phyloP scores from a whole-genome alignment of 1,284 basidiomycete species.

The Cryptococcus jaspeensis region DNA sequence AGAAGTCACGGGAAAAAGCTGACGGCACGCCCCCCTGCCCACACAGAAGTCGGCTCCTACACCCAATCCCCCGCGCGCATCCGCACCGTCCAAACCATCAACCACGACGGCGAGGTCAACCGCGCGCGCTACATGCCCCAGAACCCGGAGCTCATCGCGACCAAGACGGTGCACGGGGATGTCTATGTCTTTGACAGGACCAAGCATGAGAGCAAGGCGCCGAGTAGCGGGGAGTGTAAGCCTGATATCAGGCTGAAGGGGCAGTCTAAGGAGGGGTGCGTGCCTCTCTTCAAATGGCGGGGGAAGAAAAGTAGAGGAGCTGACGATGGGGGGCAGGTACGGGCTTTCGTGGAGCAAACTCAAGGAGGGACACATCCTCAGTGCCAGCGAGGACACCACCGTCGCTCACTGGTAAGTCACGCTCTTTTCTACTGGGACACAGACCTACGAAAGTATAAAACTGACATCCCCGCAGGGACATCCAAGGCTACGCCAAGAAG shows the following conservation, averaged over 20 bases:
- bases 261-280: conserved; percentile 89
- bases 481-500: conserved; percentile 82
- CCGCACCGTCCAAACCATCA: conserved; percentile 89
- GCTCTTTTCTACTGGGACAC: background rate
- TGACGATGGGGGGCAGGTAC: conserved; percentile 60
- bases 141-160: conserved; percentile 95
- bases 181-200: conserved; percentile 95
- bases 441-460: too few species aligned
- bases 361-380: conserved; percentile 80
- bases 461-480: conserved; percentile 65
- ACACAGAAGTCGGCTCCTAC: conserved; percentile 76
- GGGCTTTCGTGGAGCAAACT: conserved; percentile 89
- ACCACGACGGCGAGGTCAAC: conserved; percentile 95
- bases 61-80: conserved; percentile 74
- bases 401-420: conserved; percentile 82
- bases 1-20: background rate
- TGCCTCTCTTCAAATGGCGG: conserved; percentile 2
- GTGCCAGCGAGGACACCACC: conserved; percentile 93
- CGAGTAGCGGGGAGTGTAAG: conserved; percentile 75
- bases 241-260: conserved; percentile 90
- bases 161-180: conserved; percentile 85
- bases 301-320: background rate
- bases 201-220: conserved; percentile 91
- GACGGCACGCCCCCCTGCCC: background rate
- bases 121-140: conserved; percentile 98